Conservation (phyloP, 768 basidiomycete species). For the Podaxis sp. region DNA sequence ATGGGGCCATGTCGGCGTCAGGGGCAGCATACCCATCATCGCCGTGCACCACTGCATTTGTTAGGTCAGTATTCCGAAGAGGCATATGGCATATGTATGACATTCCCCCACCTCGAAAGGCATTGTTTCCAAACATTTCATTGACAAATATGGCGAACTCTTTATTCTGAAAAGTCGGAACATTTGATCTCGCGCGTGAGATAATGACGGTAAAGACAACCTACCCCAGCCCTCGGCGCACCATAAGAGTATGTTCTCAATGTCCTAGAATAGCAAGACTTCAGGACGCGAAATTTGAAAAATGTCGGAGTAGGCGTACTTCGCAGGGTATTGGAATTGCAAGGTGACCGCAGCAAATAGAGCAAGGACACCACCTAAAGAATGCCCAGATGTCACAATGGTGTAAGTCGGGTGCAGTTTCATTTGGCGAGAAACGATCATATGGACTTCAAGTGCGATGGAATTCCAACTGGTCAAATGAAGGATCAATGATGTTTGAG, state of each 20-base stretch:
- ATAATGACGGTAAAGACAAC: constrained; percentile 8
- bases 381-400: constrained; percentile 48
- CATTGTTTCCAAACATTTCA: constrained; percentile 31
- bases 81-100: background rate
- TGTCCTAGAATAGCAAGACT: constrained; percentile 17
- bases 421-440: constrained; percentile 32
- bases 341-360: constrained; percentile 42
- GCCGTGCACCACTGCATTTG: constrained; percentile 41
- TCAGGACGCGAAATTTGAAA: background rate
- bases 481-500: background rate
- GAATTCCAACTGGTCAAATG: constrained; percentile 43
- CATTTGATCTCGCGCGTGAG: background rate
- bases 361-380: constrained; percentile 49
- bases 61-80: background rate
- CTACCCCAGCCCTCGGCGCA: constrained; percentile 43
- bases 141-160: constrained; percentile 43
- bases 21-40: constrained; percentile 36
- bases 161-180: constrained; percentile 30
- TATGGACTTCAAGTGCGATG: constrained; percentile 34
- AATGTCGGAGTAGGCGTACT: constrained; percentile 18
- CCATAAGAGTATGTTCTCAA: constrained; percentile 47
- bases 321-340: constrained; percentile 35
- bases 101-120: constrained; percentile 36
- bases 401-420: constrained; percentile 29
- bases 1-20: background rate